phyloP scores from a whole-genome alignment of 2,329 filamentous ascomycete genomes.

The Penicillium glabrum region DNA sequence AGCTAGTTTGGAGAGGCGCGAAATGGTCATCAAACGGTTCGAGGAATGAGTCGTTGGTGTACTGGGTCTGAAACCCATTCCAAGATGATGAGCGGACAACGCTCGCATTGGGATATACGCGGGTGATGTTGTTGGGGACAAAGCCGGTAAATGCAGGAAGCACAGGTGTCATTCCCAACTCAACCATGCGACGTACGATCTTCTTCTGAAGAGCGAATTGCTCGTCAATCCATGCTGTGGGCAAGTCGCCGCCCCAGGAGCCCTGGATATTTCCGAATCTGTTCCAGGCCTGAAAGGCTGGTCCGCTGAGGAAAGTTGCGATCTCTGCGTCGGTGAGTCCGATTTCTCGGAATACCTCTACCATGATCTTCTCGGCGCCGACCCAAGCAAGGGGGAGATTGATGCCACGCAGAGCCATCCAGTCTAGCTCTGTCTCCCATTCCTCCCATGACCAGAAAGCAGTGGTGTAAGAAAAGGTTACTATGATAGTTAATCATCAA shows the following conservation, averaged over 20 bases:
- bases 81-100: conserved; percentile 48
- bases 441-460: conserved; percentile 56
- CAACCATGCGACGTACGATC: conserved; percentile 52
- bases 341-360: conserved; percentile 49
- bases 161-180: conserved; percentile 55
- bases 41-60: conserved; percentile 51
- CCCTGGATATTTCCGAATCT: conserved; percentile 56
- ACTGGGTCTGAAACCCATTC: conserved; percentile 42
- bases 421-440: conserved; percentile 55
- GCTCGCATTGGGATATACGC: conserved; percentile 44
- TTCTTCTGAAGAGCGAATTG: conserved; percentile 52
- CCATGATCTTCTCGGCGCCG: conserved; percentile 52
- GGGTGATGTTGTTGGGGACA: conserved; percentile 45
- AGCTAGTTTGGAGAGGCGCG: conserved; percentile 45
- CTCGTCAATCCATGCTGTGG: conserved; percentile 47
- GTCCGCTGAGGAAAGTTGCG: conserved; percentile 49
- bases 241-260: conserved; percentile 49
- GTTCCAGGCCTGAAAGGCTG: conserved; percentile 56
- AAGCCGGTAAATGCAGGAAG: conserved; percentile 54
- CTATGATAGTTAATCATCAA: conserved; percentile 21
- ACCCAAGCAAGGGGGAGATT: conserved; percentile 56
- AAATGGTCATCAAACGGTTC: conserved; percentile 49
- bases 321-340: conserved; percentile 49
- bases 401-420: conserved; percentile 53
- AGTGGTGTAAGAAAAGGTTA: conserved; percentile 54